These are phyloP conservation scores for Aschersonia sp. DNA, from an alignment of 2,329 filamentous ascomycete species.

Conservation along the genomic window DNA sequence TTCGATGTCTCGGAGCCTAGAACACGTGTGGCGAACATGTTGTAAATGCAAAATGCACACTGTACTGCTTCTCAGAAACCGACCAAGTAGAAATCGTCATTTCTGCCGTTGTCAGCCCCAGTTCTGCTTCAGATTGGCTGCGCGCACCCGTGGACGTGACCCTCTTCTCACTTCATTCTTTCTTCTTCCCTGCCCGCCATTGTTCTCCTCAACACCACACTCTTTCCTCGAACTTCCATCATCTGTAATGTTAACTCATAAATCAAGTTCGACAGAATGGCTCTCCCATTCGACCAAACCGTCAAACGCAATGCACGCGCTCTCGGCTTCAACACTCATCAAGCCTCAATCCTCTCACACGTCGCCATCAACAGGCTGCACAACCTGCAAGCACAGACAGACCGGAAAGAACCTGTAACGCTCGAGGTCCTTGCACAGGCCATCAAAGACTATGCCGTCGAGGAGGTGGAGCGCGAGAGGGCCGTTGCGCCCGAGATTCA, in stretches of 20 bases:
- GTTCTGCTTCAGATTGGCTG: too few species aligned
- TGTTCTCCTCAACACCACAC: background rate
- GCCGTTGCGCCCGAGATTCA: background rate
- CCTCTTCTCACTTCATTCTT: too few species aligned
- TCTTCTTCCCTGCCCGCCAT: too few species aligned
- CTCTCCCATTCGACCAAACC: slow-evolving; percentile 6
- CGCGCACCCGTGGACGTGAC: too few species aligned
- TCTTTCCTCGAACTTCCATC: background rate
- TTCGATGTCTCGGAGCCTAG: too few species aligned
- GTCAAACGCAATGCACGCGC: slow-evolving; percentile 8
- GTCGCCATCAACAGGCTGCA: slow-evolving; percentile 9
- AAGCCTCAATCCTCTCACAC: slow-evolving; percentile 9
- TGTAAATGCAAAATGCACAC: too few species aligned
- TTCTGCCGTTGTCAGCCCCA: too few species aligned
- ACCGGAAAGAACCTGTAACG: slow-evolving; percentile 5
- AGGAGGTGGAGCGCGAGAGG: slow-evolving; percentile 6
- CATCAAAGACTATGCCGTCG: slow-evolving; percentile 8
- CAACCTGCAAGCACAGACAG: slow-evolving; percentile 2
- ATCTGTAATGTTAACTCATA: background rate
- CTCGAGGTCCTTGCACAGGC: slow-evolving; percentile 8
- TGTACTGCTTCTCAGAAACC: too few species aligned
- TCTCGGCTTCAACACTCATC: slow-evolving; percentile 7
- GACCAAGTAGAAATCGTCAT: too few species aligned
- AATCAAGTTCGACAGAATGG: slow-evolving; percentile 5
- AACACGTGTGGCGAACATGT: too few species aligned